Evolutionary conservation across 257 asterid species (phyloP), one percentile per base, ranked within the genome.

Genomic region (Salvia rosmarinus): DNA sequence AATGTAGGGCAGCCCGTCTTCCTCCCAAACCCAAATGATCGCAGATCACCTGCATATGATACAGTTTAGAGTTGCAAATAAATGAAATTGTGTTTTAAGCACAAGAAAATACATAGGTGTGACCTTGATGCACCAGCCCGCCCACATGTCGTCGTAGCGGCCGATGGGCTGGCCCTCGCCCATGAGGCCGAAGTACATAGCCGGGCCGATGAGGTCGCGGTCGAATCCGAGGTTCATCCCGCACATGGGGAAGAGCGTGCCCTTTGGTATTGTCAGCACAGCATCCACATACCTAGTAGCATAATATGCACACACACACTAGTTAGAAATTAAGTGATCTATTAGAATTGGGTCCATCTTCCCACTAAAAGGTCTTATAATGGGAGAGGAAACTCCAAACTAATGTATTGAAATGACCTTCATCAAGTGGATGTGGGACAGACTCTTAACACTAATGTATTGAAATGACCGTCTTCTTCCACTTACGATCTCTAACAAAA

Each of bases 111-210:
- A 4, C 4, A 2, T 3, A 4, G 6, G 6, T 7, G 13, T 0
- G 59, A 91, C 96, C 98, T 90, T 92, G 76, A 52, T 63, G 58
- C 98, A 92, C 98, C 98, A 92, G 43, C 97, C 98, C 34, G 98
- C 98, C 98, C 98, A 92, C 98, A 92, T 92, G 47, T 92, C 98
- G 23, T 92, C 98, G 60, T 90, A 92, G 4, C 97, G 95, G 16
- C 98, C 98, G 32, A 92, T 92, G 1, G 98, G 98, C 82, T 92
- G 97, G 0, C 97, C 98, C 6, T 92, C 98, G 49, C 97, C 98
- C 97, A 92, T 92, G 10, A 92, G 96, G 9, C 98, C 98, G 43
- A 90, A 92, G 76, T 90, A 90, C 97, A 92, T 88, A 1, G 98
- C 98, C 0, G 98, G 97, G 28, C 97, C 97, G 25, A 92, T 92